phyloP scores from a whole-genome alignment of 2,329 filamentous ascomycete species.

The Zopfia rhizophila region DNA sequence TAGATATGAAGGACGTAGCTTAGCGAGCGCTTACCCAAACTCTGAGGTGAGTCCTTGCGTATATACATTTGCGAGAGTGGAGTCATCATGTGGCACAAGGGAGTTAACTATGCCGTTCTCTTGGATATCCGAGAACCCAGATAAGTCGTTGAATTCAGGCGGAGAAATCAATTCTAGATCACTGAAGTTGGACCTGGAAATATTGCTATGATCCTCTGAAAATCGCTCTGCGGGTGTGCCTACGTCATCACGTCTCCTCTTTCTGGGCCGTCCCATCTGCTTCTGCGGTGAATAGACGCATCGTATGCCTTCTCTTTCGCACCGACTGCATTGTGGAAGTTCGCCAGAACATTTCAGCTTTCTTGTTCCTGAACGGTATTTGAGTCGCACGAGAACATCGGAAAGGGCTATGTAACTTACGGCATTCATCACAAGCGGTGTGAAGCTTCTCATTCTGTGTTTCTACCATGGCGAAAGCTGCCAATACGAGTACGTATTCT shows the following conservation, averaged over 20 bases:
- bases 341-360: constrained; percentile 62
- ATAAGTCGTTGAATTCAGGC: constrained; percentile 14
- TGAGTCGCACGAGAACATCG: constrained; percentile 1
- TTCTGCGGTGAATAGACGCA: constrained; percentile 61
- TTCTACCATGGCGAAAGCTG: constrained; percentile 24
- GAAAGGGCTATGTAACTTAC: constrained; percentile 34
- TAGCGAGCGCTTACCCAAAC: constrained; percentile 27
- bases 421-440: constrained; percentile 49
- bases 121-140: constrained; percentile 17
- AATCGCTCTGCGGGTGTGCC: constrained; percentile 8
- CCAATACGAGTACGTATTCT: constrained; percentile 8
- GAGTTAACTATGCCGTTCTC: constrained; percentile 7
- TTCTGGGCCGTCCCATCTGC: constrained; percentile 63
- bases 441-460: constrained; percentile 40
- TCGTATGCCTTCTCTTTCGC: constrained; percentile 50
- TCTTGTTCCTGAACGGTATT: constrained; percentile 50
- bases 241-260: constrained; percentile 51
- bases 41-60: constrained; percentile 12
- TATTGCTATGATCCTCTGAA: constrained; percentile 6
- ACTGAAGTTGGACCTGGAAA: constrained; percentile 10
- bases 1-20: neutral
- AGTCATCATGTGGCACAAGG: constrained; percentile 8
- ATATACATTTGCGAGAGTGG: constrained; percentile 1
- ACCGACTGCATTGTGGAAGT: constrained; percentile 55
- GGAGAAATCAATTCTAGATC: constrained; percentile 27